phyloP scores from a whole-genome alignment of 805 yeast species.

The Lachancea dasiensis region DNA sequence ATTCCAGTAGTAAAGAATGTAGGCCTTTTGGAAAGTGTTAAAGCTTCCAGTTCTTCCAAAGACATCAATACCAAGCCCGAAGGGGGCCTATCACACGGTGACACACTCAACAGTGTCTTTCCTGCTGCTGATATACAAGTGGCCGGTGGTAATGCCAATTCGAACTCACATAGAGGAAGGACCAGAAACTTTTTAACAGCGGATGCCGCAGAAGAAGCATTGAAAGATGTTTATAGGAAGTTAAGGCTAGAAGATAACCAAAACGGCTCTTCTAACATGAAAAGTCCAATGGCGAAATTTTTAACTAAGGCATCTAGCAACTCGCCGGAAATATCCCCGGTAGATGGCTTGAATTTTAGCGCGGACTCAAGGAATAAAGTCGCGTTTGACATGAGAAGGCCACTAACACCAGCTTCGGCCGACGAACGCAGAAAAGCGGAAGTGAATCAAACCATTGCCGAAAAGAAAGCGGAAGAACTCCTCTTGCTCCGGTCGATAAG shows the following conservation, averaged over 20 bases:
- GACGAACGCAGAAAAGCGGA: constrained; percentile 19
- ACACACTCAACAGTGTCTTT: constrained; percentile 17
- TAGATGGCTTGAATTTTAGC: constrained; percentile 11
- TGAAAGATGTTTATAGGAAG: constrained; percentile 27
- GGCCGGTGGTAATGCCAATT: constrained; percentile 11
- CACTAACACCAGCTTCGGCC: constrained; percentile 17
- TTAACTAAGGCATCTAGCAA: background rate
- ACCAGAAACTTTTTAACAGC: constrained; percentile 7
- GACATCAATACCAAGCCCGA: constrained; percentile 14
- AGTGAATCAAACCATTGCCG: constrained; percentile 29
- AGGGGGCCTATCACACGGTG: constrained; percentile 9
- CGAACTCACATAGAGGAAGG: constrained; percentile 1
- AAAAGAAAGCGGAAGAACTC: constrained; percentile 13
- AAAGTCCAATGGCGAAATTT: constrained; percentile 6
- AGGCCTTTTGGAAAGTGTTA: constrained; percentile 13
- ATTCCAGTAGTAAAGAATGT: constrained; percentile 52
- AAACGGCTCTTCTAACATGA: background rate
- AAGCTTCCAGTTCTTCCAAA: constrained; percentile 12
- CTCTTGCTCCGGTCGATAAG: constrained; percentile 41
- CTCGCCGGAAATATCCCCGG: constrained; percentile 5
- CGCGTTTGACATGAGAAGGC: constrained; percentile 25
- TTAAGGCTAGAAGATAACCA: constrained; percentile 13
- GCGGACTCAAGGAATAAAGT: constrained; percentile 15
- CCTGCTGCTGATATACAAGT: constrained; percentile 32
- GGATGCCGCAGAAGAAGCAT: constrained; percentile 27